Conservation (phyloP, 73 alveolate genomes). For the Uronychia binucleata region DNA sequence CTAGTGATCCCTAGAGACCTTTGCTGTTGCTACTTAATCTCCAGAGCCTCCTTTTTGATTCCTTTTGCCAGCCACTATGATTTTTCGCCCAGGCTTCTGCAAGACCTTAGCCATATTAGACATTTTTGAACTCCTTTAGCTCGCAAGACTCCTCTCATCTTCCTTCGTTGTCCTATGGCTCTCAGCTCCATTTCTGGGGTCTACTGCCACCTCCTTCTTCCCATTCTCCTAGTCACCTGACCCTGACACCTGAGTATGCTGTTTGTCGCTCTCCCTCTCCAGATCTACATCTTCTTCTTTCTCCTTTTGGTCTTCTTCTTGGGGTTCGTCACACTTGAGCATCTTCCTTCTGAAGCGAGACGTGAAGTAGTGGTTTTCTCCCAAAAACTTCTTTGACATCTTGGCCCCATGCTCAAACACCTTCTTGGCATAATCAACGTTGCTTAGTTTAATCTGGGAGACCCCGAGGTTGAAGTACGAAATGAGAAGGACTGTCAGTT, state of each 20-base stretch:
- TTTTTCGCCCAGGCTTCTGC: neutral
- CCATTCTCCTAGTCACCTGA: neutral
- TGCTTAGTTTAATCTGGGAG: slow-evolving; percentile 22
- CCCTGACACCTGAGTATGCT: too few relatives aligned
- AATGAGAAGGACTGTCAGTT: slow-evolving; percentile 38
- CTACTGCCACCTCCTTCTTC: neutral
- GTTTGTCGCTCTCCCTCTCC: too few relatives aligned
- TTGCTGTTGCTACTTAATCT: neutral
- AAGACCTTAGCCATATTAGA: neutral
- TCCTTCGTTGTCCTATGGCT: neutral
- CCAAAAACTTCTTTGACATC: slow-evolving; percentile 41
- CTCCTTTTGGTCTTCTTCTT: neutral
- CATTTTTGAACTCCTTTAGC: too few relatives aligned
- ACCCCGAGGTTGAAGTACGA: slow-evolving; percentile 56
- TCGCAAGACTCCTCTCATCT: neutral
- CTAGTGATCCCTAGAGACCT: neutral
- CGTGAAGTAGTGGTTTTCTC: slow-evolving; percentile 54
- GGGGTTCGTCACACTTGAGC: neutral
- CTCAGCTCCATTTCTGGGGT: neutral
- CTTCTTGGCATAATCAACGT: slow-evolving; percentile 18
- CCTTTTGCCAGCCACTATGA: neutral
- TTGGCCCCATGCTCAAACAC: slow-evolving; percentile 44
- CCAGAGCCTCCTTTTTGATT: neutral
- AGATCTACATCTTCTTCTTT: neutral
- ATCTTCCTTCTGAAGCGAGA: slow-evolving; percentile 8